Percentiles rank a stretch among this genome's conserved stretches.
These are phyloP conservation scores for Schoenoplectus tabernaemontani DNA, from an alignment of 202 grass and related monocot species.

Conservation along the genomic window DNA sequence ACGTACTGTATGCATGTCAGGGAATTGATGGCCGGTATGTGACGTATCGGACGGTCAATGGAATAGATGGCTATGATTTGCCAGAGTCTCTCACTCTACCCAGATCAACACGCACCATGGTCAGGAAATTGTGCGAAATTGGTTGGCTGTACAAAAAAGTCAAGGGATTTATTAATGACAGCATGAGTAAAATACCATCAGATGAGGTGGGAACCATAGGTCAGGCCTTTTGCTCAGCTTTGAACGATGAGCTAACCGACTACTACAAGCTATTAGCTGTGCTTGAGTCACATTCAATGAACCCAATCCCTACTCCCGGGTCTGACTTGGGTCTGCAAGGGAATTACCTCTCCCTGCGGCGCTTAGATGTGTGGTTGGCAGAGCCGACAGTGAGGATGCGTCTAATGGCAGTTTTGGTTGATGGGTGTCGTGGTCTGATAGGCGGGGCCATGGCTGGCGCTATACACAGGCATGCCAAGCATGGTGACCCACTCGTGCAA, in stretches of 20 bases:
- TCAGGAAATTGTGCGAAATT: slow-evolving; percentile 77
- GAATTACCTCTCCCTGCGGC: slow-evolving; percentile 76
- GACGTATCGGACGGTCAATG: slow-evolving; percentile 38
- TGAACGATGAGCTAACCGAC: slow-evolving; percentile 81
- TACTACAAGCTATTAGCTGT: slow-evolving; percentile 86
- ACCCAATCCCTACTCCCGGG: slow-evolving; percentile 70
- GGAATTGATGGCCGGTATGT: slow-evolving; percentile 84
- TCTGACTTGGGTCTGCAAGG: slow-evolving; percentile 57
- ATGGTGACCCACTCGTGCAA: slow-evolving; percentile 76
- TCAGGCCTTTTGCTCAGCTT: slow-evolving; percentile 82
- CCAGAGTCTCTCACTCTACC: slow-evolving; percentile 67
- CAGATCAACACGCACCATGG: slow-evolving; percentile 67
- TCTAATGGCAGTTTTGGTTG: slow-evolving; percentile 83
- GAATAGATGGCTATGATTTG: slow-evolving; percentile 56
- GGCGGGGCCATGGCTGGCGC: slow-evolving; percentile 81
- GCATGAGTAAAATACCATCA: slow-evolving; percentile 37
- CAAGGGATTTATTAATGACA: slow-evolving; percentile 62
- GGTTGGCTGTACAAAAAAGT: slow-evolving; percentile 86
- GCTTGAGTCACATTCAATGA: slow-evolving; percentile 73
- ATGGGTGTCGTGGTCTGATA: slow-evolving; percentile 53
- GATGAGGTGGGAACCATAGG: slow-evolving; percentile 67
- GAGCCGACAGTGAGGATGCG: slow-evolving; percentile 85
- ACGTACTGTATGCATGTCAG: slow-evolving; percentile 91
- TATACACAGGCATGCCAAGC: slow-evolving; percentile 77
- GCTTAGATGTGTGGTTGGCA: slow-evolving; percentile 77